Percentiles rank a stretch among this genome's conserved stretches.
Evolutionary conservation across 2,329 filamentous ascomycete species (phyloP).

Genomic region (Monosporascus cannonballus): DNA sequence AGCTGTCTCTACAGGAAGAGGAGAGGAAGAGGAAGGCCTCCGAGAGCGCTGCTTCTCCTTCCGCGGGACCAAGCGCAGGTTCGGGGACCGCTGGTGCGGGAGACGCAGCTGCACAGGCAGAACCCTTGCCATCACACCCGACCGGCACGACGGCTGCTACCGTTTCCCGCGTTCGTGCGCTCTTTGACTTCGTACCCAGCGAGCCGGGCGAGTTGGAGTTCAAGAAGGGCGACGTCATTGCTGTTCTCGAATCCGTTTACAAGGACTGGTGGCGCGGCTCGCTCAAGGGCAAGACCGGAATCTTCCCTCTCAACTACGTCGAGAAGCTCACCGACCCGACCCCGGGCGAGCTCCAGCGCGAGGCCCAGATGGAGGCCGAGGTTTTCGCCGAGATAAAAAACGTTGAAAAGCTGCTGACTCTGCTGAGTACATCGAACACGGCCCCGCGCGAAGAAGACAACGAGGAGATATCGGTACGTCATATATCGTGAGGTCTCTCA

Average conservation of each 20-base stretch:
- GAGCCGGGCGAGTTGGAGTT: constrained; percentile 94
- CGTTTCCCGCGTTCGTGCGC: constrained; percentile 84
- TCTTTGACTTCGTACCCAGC: constrained; percentile 92
- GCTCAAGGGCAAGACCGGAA: constrained; percentile 87
- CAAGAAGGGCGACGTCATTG: constrained; percentile 93
- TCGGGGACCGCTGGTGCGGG: constrained; percentile 20
- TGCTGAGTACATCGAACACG: constrained; percentile 81
- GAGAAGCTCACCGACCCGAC: constrained; percentile 96
- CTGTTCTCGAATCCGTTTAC: constrained; percentile 93
- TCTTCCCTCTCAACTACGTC: constrained; percentile 97
- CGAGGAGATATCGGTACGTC: constrained; percentile 81
- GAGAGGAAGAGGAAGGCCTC: constrained; percentile 48
- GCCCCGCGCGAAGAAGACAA: constrained; percentile 83
- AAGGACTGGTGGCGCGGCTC: constrained; percentile 99
- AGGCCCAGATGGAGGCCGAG: constrained; percentile 87
- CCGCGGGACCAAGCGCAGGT: constrained; percentile 26
- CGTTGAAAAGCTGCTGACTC: constrained; percentile 67
- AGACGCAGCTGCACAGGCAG: constrained; percentile 27
- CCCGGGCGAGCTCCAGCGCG: constrained; percentile 84
- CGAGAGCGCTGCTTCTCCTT: constrained; percentile 26
- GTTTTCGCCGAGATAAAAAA: constrained; percentile 61
- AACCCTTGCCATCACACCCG: constrained; percentile 52
- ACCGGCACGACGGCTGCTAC: constrained; percentile 93
- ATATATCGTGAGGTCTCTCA: neutral
- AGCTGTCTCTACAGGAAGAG: constrained; percentile 87